Evolutionary conservation across 139 green algal species (phyloP), one percentile per base, ranked within the genome.

Genomic region (Zygnema cylindricum): DNA sequence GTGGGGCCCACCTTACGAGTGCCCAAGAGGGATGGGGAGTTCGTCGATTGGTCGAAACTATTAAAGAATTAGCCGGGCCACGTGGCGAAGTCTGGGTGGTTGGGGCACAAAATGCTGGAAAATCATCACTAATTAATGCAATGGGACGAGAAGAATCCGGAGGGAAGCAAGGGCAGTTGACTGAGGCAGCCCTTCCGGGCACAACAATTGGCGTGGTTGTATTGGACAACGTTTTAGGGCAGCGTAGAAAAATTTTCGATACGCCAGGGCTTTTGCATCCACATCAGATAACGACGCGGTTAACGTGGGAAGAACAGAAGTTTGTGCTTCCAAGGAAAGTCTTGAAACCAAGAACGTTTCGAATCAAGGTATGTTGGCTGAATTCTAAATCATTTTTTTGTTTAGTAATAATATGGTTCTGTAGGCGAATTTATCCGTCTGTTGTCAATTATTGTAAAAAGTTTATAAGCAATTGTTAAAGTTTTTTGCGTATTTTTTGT

Each of bases 31-130:
- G 81, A 39, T 77, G 32, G 0, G 86, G 86, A 33, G 35, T 91
- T 23, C 33, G 25, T 2, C 23, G 49, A 3, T 43, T 91, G 49
- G 39, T 69, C 1, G 43, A 57, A 35, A 32, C 30, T 0, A 81
- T 91, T 1, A 55, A 1, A 1, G 41, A 40, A 16, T 36, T 84
- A 1, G 55, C 77, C 11, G 93, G 90, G 0, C 25, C 25, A 22
- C 88, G 94, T 39, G 96, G 96, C 11, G 96, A 99, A 78, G 93
- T 98, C 54, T 99, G 96, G 95, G 96, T 99, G 54, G 94, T 99
- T 39, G 95, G 96, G 11, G 94, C 94, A 1, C 94, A 97, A 90
- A 97, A 97, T 90, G 96, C 96, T 23, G 97, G 97, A 84, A 99
- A 99, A 92, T 96, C 92, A 84, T 96, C 93, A 0, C 95, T 99